phyloP scores from a whole-genome alignment of 2,329 filamentous ascomycete species.

The Aspergillus tanneri region DNA sequence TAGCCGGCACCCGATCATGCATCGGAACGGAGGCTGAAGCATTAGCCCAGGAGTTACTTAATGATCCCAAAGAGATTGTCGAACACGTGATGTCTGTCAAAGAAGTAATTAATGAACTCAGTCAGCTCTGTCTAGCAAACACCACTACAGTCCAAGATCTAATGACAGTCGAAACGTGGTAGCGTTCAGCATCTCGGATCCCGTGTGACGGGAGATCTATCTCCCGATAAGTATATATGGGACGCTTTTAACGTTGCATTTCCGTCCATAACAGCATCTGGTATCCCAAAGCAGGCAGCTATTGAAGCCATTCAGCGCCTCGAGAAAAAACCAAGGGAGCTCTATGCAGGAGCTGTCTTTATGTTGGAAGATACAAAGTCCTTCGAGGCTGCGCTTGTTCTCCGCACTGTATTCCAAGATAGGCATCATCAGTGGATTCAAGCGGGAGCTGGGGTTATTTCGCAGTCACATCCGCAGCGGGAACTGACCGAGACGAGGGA shows the following conservation, averaged over 20 bases:
- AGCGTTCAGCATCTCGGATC: constrained; percentile 19
- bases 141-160: constrained; percentile 13
- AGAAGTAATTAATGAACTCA: constrained; percentile 10
- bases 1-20: constrained; percentile 14
- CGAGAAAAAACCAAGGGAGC: constrained; percentile 12
- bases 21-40: constrained; percentile 1
- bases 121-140: constrained; percentile 6
- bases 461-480: constrained; percentile 11
- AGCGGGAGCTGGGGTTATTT: constrained; percentile 16
- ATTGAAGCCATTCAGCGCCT: constrained; percentile 12
- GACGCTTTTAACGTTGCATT: constrained; percentile 14
- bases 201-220: constrained; percentile 10
- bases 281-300: constrained; percentile 13
- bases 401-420: constrained; percentile 20
- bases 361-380: constrained; percentile 9
- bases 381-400: constrained; percentile 16
- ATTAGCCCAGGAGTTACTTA: constrained; percentile 5
- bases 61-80: constrained; percentile 16
- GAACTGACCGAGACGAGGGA: constrained; percentile 16
- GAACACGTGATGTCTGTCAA: constrained; percentile 17
- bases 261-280: constrained; percentile 16
- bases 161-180: constrained; percentile 12
- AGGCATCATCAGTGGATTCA: constrained; percentile 14
- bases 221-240: constrained; percentile 11
- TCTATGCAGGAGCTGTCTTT: constrained; percentile 17